Conservation (phyloP, 106 monocot species). For the Platanthera guangdongensis region DNA sequence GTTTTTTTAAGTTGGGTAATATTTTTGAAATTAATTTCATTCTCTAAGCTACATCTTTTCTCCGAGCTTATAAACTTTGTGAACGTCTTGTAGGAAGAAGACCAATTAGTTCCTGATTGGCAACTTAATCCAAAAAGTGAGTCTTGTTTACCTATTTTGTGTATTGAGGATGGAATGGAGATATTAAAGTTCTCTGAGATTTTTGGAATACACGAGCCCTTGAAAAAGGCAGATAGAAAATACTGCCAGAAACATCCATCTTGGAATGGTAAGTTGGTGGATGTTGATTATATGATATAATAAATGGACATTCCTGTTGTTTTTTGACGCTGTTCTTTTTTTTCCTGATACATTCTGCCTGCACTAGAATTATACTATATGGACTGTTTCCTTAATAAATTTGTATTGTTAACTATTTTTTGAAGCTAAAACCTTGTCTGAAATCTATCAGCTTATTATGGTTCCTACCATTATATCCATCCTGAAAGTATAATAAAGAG, state of each 20-base stretch:
- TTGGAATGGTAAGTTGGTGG: slow-evolving; percentile 36
- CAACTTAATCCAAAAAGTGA: slow-evolving; percentile 31
- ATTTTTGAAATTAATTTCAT: neutral
- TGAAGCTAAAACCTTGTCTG: neutral
- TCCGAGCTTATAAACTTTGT: slow-evolving; percentile 3
- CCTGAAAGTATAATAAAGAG: neutral
- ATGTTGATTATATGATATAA: neutral
- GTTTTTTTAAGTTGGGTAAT: neutral
- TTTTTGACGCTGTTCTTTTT: neutral
- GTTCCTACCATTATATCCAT: neutral
- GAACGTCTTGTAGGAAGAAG: slow-evolving; percentile 39
- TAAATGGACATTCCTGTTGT: neutral
- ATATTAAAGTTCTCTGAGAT: slow-evolving; percentile 93
- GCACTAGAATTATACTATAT: neutral
- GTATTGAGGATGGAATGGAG: slow-evolving; percentile 65
- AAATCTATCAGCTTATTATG: neutral
- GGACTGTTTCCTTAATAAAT: neutral
- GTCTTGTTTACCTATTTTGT: slow-evolving; percentile 77
- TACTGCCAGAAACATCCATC: slow-evolving; percentile 25
- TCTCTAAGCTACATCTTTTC: neutral
- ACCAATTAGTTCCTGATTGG: slow-evolving; percentile 17
- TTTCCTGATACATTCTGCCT: neutral
- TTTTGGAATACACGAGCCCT: slow-evolving; percentile 81
- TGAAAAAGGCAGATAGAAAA: slow-evolving; percentile 44
- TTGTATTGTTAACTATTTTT: neutral